These are phyloP conservation scores for Vaucheria bursata DNA, from an alignment of 352 stramenopile genomes.

Conservation along the genomic window DNA sequence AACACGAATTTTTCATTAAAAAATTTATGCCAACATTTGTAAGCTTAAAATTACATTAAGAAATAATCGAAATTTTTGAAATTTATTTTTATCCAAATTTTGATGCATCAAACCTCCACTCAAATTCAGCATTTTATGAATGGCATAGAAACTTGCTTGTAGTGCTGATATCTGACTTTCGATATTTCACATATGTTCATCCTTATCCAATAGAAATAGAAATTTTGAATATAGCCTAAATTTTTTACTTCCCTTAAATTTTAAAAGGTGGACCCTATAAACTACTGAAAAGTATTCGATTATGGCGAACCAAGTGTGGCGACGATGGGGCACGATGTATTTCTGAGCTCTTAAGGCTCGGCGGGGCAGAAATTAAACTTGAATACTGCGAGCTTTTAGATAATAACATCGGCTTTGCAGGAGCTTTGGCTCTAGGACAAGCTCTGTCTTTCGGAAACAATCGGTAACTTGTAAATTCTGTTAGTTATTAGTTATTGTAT, in stretches of 20 bases:
- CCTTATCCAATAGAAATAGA: not conserved
- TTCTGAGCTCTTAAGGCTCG: conserved; percentile 48
- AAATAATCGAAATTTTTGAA: not conserved
- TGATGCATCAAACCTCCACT: too few relatives aligned
- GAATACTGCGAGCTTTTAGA: conserved; percentile 52
- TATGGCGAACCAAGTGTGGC: conserved; percentile 43
- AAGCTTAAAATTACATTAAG: not conserved
- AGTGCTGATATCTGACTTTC: not conserved
- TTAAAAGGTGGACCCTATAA: conserved; percentile 45
- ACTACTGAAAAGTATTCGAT: conserved; percentile 44
- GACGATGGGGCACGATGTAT: conserved; percentile 49
- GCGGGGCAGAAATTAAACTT: conserved; percentile 48
- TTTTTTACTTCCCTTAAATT: not conserved
- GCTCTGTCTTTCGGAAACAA: conserved; percentile 36
- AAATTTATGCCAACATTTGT: not conserved
- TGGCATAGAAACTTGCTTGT: not conserved
- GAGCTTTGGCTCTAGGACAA: conserved; percentile 41
- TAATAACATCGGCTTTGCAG: conserved; percentile 45
- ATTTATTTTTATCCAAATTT: too few relatives aligned
- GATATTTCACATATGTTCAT: not conserved
- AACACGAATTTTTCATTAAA: not conserved
- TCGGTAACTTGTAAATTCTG: too few relatives aligned
- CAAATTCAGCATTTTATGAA: too few relatives aligned
- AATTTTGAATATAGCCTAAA: not conserved
- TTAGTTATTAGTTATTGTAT: not conserved